Evolutionary conservation across 2,329 filamentous ascomycete species (phyloP).

Genomic region (Incumbomyces delicatus): DNA sequence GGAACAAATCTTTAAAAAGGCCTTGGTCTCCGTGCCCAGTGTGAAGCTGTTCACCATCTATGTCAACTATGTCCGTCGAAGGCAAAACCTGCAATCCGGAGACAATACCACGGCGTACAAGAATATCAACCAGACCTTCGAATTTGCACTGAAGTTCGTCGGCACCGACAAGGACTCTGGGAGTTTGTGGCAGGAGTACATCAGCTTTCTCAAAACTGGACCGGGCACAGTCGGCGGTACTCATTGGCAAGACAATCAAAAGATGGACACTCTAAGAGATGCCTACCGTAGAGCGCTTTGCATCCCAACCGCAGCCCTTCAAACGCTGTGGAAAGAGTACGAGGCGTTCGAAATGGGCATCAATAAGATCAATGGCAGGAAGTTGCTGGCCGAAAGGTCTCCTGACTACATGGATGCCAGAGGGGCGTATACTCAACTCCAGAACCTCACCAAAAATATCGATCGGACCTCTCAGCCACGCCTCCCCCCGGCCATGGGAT

Average conservation of each 20-base stretch:
- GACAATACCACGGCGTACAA: slow-evolving; percentile 64
- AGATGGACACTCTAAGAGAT: slow-evolving; percentile 88
- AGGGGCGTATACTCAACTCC: slow-evolving; percentile 78
- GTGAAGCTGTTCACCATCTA: slow-evolving; percentile 88
- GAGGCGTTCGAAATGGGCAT: slow-evolving; percentile 90
- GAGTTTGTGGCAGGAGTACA: slow-evolving; percentile 85
- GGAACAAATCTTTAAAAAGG: slow-evolving; percentile 73
- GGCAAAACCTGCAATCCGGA: slow-evolving; percentile 79
- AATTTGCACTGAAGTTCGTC: slow-evolving; percentile 81
- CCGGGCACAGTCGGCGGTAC: slow-evolving; percentile 77
- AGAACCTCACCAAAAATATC: slow-evolving; percentile 72
- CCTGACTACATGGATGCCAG: slow-evolving; percentile 93
- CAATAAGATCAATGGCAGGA: slow-evolving; percentile 88
- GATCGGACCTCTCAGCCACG: slow-evolving; percentile 68
- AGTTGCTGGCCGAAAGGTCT: slow-evolving; percentile 87
- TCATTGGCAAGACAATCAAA: slow-evolving; percentile 94
- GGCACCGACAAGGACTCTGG: slow-evolving; percentile 87
- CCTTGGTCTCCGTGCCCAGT: slow-evolving; percentile 67
- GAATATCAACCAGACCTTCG: slow-evolving; percentile 76
- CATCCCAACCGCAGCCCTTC: slow-evolving; percentile 73
- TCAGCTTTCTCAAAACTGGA: slow-evolving; percentile 81
- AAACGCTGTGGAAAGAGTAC: slow-evolving; percentile 91
- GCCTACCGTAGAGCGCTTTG: slow-evolving; percentile 84
- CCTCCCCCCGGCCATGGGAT: slow-evolving; percentile 73
- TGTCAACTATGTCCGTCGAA: slow-evolving; percentile 85